A percentile compares a stretch with the other conserved stretches of the same genome.
phyloP scores from a whole-genome alignment of 331 rosid genomes.

The Malus hybrid region DNA sequence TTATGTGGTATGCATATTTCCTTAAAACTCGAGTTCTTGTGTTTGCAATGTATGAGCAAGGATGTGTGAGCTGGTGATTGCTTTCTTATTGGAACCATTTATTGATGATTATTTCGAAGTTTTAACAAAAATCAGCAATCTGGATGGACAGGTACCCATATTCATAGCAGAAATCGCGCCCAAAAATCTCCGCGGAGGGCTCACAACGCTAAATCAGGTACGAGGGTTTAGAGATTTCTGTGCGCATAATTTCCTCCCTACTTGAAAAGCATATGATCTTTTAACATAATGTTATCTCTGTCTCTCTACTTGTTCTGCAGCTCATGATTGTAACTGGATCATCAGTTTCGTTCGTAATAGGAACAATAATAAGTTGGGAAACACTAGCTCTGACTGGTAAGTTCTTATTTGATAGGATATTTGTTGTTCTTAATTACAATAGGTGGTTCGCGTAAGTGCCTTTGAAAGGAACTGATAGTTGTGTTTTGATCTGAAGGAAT shows the following conservation, averaged over 20 bases:
- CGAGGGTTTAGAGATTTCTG: not conserved
- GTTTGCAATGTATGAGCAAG: not conserved
- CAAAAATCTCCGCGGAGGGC: slow-evolving; percentile 40
- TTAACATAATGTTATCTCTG: not conserved
- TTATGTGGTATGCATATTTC: slow-evolving; percentile 24
- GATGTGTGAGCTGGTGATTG: not conserved
- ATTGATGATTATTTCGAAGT: not conserved
- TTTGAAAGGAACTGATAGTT: slow-evolving; percentile 1
- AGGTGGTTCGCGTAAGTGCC: not conserved
- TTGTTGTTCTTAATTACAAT: not conserved
- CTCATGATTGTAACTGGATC: slow-evolving; percentile 41
- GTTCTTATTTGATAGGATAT: not conserved
- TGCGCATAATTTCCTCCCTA: not conserved
- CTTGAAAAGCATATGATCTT: not conserved
- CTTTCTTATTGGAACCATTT: not conserved
- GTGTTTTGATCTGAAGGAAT: slow-evolving; percentile 24
- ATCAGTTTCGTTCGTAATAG: slow-evolving; percentile 32
- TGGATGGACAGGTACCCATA: slow-evolving; percentile 30
- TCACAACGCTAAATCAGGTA: slow-evolving; percentile 40
- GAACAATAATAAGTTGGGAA: slow-evolving; percentile 35
- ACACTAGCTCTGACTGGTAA: slow-evolving; percentile 39
- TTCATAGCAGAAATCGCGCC: slow-evolving; percentile 40
- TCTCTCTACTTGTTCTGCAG: slow-evolving; percentile 15
- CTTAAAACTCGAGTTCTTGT: not conserved
- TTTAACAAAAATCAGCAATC: not conserved